Conservation (phyloP, 768 basidiomycete genomes). For the Auricularia sp. region DNA sequence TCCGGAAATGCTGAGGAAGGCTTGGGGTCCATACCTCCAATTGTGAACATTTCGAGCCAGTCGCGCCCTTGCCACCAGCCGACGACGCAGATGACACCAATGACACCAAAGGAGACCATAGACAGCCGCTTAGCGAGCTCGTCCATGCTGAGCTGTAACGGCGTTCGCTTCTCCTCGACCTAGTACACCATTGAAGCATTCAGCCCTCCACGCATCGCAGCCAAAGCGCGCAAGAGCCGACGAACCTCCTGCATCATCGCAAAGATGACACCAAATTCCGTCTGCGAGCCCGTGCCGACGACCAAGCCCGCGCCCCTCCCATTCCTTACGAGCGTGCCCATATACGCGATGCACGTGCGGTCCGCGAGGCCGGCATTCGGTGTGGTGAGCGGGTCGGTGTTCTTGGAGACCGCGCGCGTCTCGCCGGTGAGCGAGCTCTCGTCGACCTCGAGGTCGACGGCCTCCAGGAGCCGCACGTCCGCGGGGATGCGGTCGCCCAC, state of each 20-base stretch:
- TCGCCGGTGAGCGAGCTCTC: slow-evolving; percentile 94
- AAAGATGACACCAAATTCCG: slow-evolving; percentile 94
- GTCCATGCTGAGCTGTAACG: slow-evolving; percentile 90
- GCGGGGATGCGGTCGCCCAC: slow-evolving; percentile 94
- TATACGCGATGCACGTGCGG: slow-evolving; percentile 79
- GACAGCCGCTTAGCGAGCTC: slow-evolving; percentile 91
- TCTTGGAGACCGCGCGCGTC: slow-evolving; percentile 71
- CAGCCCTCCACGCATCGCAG: background rate
- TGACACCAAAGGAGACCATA: slow-evolving; percentile 83
- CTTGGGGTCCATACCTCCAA: slow-evolving; percentile 60
- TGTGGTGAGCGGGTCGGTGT: slow-evolving; percentile 28
- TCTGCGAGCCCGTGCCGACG: slow-evolving; percentile 73
- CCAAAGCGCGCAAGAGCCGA: background rate
- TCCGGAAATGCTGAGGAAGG: too few species aligned
- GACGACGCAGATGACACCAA: slow-evolving; percentile 86
- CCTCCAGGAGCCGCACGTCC: slow-evolving; percentile 74
- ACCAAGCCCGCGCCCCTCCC: slow-evolving; percentile 82
- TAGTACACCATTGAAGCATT: slow-evolving; percentile 10
- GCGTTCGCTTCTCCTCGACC: slow-evolving; percentile 85
- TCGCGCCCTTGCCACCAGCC: slow-evolving; percentile 76
- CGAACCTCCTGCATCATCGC: slow-evolving; percentile 94
- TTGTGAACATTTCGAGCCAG: slow-evolving; percentile 98
- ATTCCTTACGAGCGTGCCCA: slow-evolving; percentile 91
- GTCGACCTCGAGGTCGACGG: slow-evolving; percentile 86
- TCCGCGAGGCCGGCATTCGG: slow-evolving; percentile 62